A percentile compares a stretch with the other conserved stretches of the same genome.
Conservation (phyloP, 2,329 filamentous ascomycete genomes). For the Gremmenia infestans region DNA sequence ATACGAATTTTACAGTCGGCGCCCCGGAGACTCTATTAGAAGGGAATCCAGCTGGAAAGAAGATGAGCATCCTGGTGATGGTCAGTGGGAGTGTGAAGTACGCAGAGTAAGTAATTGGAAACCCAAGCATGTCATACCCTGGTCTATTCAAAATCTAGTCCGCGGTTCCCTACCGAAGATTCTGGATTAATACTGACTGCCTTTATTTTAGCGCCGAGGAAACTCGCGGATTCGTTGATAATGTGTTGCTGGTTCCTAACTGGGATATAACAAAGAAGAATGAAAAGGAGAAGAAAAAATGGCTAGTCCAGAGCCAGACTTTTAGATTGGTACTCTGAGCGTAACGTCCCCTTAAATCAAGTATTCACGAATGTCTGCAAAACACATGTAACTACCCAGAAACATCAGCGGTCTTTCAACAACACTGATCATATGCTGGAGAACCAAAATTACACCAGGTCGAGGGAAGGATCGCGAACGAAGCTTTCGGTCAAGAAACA, state of each 20-base stretch:
- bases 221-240: slow-evolving; percentile 71
- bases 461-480: too few relatives aligned
- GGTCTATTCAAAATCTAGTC: neutral
- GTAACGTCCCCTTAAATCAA: neutral
- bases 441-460: too few relatives aligned
- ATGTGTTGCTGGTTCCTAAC: slow-evolving; percentile 75
- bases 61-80: slow-evolving; percentile 67
- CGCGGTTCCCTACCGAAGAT: neutral
- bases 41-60: slow-evolving; percentile 46
- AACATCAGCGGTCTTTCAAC: neutral
- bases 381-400: neutral
- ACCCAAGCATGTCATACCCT: neutral
- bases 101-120: slow-evolving; percentile 43
- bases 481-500: too few relatives aligned
- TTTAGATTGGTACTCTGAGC: slow-evolving; percentile 45
- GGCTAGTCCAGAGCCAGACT: slow-evolving; percentile 68
- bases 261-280: slow-evolving; percentile 54
- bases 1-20: slow-evolving; percentile 57
- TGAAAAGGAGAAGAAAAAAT: slow-evolving; percentile 49
- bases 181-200: neutral
- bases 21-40: slow-evolving; percentile 43
- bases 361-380: neutral
- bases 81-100: slow-evolving; percentile 69
- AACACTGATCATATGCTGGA: too few relatives aligned
- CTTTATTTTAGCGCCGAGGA: slow-evolving; percentile 28